These are phyloP conservation scores for Glycine latifolia DNA, from an alignment of 306 rosid genomes.

Conservation along the genomic window DNA sequence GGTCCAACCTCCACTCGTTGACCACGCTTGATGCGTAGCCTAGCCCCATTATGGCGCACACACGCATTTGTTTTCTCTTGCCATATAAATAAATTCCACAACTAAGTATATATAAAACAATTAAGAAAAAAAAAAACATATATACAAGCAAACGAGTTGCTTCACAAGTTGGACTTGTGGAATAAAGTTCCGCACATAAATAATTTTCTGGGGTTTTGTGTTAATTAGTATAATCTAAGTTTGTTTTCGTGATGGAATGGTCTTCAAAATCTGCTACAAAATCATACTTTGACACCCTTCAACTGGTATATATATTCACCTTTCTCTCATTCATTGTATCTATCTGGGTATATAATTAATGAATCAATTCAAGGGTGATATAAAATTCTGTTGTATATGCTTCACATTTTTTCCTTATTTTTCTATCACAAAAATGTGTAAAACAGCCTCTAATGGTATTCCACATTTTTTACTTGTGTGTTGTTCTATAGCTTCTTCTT, in stretches of 20 bases:
- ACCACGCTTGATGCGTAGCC: conserved; percentile 22
- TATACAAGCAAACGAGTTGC: background rate
- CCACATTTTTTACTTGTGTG: background rate
- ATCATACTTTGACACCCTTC: conserved; percentile 72
- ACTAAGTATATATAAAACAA: background rate
- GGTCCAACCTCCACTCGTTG: conserved; percentile 14
- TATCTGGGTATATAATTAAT: background rate
- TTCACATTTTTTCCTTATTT: background rate
- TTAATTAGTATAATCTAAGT: background rate
- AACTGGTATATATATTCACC: conserved; percentile 55
- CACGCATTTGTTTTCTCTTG: background rate
- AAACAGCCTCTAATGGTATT: background rate
- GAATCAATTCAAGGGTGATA: conserved; percentile 12
- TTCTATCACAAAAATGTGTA: background rate
- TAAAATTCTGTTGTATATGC: background rate
- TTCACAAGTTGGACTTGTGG: background rate
- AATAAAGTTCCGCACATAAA: background rate
- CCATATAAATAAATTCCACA: conserved; percentile 4
- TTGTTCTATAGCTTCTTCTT: background rate
- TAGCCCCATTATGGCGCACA: background rate
- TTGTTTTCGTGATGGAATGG: conserved; percentile 59
- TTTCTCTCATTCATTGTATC: conserved; percentile 3
- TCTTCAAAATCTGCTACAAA: conserved; percentile 65
- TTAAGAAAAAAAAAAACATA: background rate
- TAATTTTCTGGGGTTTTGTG: background rate